Conservation (phyloP, 1,139 yeast species). For the Diutina scorzettiae region DNA sequence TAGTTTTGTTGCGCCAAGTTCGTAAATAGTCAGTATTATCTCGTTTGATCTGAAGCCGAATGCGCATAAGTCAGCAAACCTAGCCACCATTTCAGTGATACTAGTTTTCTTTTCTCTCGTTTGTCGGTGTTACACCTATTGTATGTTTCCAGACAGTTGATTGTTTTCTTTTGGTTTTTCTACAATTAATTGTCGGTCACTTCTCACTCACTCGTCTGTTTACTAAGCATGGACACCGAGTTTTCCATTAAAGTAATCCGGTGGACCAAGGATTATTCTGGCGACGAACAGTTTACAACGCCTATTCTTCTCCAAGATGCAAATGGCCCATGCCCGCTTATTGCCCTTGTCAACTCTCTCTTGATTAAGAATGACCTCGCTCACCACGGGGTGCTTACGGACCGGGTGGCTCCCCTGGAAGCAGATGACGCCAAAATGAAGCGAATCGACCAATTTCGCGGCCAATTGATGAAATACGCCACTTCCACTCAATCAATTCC, state of each 20-base stretch:
- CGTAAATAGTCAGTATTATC: too few relatives aligned
- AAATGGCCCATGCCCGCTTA: constrained; percentile 84
- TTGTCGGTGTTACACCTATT: too few relatives aligned
- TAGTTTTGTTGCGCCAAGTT: too few relatives aligned
- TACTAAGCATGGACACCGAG: constrained; percentile 5
- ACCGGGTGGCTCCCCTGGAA: not conserved
- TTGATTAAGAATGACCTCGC: constrained; percentile 33
- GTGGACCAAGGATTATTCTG: constrained; percentile 5
- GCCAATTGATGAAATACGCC: constrained; percentile 11
- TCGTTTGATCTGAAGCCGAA: too few relatives aligned
- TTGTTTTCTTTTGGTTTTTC: too few relatives aligned
- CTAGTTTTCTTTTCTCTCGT: too few relatives aligned
- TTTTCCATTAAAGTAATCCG: constrained; percentile 4
- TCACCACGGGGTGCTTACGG: constrained; percentile 7
- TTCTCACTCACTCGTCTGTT: too few relatives aligned
- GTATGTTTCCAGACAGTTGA: too few relatives aligned
- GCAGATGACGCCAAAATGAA: not conserved
- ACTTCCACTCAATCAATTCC: constrained; percentile 8
- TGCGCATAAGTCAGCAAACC: too few relatives aligned
- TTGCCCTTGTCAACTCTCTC: constrained; percentile 68
- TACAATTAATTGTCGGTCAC: too few relatives aligned
- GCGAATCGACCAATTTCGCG: constrained; percentile 5
- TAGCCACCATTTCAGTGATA: too few relatives aligned
- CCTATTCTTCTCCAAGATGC: constrained; percentile 69
- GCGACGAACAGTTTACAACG: constrained; percentile 12